phyloP scores from a whole-genome alignment of 192 early-diverging fungal species.

The Gryganskiella cystojenkinii region DNA sequence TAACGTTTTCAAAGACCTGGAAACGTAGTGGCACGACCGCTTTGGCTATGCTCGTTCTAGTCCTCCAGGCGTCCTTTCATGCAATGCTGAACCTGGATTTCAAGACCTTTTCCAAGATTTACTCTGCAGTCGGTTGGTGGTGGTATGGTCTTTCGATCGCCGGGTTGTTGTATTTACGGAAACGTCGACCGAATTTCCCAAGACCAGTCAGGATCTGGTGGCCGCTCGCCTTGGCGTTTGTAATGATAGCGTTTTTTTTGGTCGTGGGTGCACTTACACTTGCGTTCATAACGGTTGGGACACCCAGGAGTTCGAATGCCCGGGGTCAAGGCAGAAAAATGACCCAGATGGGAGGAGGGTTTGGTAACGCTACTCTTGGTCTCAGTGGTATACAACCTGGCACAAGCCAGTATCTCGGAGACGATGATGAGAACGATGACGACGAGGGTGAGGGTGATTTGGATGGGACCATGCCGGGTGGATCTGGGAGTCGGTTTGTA shows the following conservation, averaged over 20 bases:
- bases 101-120: constrained; percentile 53
- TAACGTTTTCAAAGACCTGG: constrained; percentile 18
- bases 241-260: constrained; percentile 41
- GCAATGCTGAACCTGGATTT: constrained; percentile 45
- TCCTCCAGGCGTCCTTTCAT: constrained; percentile 29
- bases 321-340: no score
- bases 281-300: constrained; percentile 16
- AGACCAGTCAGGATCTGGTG: constrained; percentile 56
- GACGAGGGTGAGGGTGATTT: not conserved
- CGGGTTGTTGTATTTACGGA: constrained; percentile 54
- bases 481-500: constrained; percentile 4
- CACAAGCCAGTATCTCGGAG: not conserved
- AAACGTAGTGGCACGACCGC: constrained; percentile 28
- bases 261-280: constrained; percentile 40
- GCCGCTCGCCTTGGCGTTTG: constrained; percentile 35
- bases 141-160: constrained; percentile 57
- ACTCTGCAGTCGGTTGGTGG: constrained; percentile 45
- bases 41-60: constrained; percentile 25
- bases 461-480: not conserved
- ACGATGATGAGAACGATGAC: not conserved
- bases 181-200: constrained; percentile 32
- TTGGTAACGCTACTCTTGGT: no score
- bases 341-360: no score
- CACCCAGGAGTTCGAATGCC: no score
- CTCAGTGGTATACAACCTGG: no score